Conservation (phyloP, 495 filamentous ascomycete species). For the Aspergillus incahuasiensis region DNA sequence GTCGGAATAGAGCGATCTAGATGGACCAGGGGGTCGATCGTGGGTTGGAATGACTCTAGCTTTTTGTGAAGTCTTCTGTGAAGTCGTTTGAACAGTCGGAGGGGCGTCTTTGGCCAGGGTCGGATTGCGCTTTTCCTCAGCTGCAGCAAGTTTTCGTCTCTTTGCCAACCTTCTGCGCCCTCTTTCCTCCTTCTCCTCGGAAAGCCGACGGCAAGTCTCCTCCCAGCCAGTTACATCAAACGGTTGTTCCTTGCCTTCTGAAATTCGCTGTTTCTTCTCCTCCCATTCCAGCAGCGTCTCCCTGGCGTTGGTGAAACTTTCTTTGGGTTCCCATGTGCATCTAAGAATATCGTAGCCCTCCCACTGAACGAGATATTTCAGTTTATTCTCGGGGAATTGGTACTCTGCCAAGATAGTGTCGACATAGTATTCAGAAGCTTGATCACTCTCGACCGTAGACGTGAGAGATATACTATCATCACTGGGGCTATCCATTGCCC, state of each 20-base stretch:
- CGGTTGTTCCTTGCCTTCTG: conserved; percentile 28
- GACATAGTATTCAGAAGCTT: conserved; percentile 37
- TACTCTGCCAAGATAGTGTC: conserved; percentile 49
- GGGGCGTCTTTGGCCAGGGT: not conserved
- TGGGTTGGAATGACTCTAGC: not conserved
- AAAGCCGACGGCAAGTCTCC: conserved; percentile 19
- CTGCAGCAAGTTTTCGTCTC: conserved; percentile 29
- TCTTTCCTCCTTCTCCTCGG: conserved; percentile 33
- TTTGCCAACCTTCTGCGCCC: conserved; percentile 46
- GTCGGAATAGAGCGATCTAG: not conserved
- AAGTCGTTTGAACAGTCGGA: not conserved
- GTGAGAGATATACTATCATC: conserved; percentile 59
- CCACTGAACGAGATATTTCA: conserved; percentile 64
- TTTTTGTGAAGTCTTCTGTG: not conserved
- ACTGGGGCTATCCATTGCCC: conserved; percentile 28
- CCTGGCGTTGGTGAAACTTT: conserved; percentile 45
- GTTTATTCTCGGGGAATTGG: conserved; percentile 23
- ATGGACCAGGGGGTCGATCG: not conserved
- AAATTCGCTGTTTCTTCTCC: conserved; percentile 42
- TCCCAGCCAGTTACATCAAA: conserved; percentile 51
- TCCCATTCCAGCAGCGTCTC: conserved; percentile 51
- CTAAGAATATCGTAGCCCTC: conserved; percentile 52
- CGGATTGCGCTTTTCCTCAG: not conserved
- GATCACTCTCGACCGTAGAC: conserved; percentile 49
- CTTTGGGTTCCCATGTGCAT: conserved; percentile 61